Evolutionary conservation across 2,329 filamentous ascomycete genomes (phyloP).

Genomic region (Colletotrichum falcatum): DNA sequence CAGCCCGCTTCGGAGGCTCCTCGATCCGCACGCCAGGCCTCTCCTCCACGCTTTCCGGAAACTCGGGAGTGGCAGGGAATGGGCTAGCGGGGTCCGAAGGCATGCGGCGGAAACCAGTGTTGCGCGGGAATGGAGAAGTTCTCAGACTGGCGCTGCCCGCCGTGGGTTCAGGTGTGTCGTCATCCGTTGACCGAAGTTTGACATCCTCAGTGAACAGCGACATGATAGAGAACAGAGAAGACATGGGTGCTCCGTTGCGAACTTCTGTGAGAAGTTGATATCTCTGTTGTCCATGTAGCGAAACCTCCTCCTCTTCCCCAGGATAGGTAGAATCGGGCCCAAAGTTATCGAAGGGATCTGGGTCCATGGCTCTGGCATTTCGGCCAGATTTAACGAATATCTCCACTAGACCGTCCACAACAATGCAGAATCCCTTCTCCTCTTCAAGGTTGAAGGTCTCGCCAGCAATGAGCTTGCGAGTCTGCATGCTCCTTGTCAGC

Average conservation of each 20-base stretch:
- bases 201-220: conserved; percentile 97
- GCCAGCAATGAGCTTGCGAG: conserved; percentile 92
- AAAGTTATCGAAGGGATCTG: conserved; percentile 51
- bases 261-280: conserved; percentile 98
- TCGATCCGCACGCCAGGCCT: conserved; percentile 26
- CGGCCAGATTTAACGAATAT: conserved; percentile 95
- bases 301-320: conserved; percentile 75
- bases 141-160: conserved; percentile 25
- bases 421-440: conserved; percentile 97
- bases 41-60: conserved; percentile 21
- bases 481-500: conserved; percentile 97
- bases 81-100: conserved; percentile 41
- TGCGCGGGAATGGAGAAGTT: conserved; percentile 35
- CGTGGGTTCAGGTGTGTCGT: conserved; percentile 52
- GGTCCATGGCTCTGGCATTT: conserved; percentile 55
- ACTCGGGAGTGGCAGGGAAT: conserved; percentile 27
- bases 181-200: conserved; percentile 79
- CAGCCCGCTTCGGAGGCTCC: conserved; percentile 28
- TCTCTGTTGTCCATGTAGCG: conserved; percentile 76
- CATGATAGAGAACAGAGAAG: conserved; percentile 96
- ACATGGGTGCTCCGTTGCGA: conserved; percentile 98
- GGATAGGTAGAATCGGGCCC: conserved; percentile 59
- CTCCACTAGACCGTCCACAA: conserved; percentile 95
- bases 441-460: conserved; percentile 96
- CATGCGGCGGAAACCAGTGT: conserved; percentile 31